Percentiles rank a stretch among this genome's conserved stretches.
Evolutionary conservation across 306 rosid species (phyloP).

Genomic region (Oemleria cerasiformis): DNA sequence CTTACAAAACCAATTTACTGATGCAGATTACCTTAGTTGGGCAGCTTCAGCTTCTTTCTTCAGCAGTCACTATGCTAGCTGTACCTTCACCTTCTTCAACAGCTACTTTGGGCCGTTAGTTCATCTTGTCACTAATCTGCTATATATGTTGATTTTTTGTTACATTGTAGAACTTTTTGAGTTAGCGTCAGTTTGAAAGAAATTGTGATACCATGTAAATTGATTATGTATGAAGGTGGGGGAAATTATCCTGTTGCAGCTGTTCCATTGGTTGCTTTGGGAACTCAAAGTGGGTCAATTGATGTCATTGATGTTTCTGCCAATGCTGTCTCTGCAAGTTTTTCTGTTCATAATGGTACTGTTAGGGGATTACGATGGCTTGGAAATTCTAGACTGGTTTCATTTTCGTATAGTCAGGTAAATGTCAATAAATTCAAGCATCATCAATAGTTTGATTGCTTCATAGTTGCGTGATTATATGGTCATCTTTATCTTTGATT

Average conservation of each 20-base stretch:
- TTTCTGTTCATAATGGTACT: slow-evolving; percentile 69
- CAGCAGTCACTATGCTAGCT: slow-evolving; percentile 83
- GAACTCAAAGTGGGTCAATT: slow-evolving; percentile 84
- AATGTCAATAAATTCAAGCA: slow-evolving; percentile 17
- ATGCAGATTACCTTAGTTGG: slow-evolving; percentile 89
- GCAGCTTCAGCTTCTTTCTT: slow-evolving; percentile 98
- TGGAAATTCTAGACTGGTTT: slow-evolving; percentile 96
- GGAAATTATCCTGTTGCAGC: slow-evolving; percentile 90
- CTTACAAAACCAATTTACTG: slow-evolving; percentile 25
- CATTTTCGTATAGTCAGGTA: slow-evolving; percentile 94
- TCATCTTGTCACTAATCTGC: slow-evolving; percentile 32
- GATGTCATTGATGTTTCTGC: slow-evolving; percentile 94
- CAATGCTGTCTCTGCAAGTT: slow-evolving; percentile 80
- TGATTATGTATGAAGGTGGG: slow-evolving; percentile 66
- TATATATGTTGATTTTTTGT: slow-evolving; percentile 31
- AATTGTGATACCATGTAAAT: slow-evolving; percentile 20
- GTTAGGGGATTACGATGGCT: slow-evolving; percentile 98
- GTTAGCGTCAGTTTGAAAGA: neutral
- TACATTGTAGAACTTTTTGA: slow-evolving; percentile 11
- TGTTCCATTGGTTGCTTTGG: slow-evolving; percentile 97
- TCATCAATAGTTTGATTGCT: slow-evolving; percentile 17
- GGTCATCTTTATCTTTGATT: neutral
- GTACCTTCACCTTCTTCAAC: slow-evolving; percentile 93
- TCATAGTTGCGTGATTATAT: slow-evolving; percentile 5
- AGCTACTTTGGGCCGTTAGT: slow-evolving; percentile 97